Conservation (phyloP, 1,284 basidiomycete species). For the Boletus chippewaensis region DNA sequence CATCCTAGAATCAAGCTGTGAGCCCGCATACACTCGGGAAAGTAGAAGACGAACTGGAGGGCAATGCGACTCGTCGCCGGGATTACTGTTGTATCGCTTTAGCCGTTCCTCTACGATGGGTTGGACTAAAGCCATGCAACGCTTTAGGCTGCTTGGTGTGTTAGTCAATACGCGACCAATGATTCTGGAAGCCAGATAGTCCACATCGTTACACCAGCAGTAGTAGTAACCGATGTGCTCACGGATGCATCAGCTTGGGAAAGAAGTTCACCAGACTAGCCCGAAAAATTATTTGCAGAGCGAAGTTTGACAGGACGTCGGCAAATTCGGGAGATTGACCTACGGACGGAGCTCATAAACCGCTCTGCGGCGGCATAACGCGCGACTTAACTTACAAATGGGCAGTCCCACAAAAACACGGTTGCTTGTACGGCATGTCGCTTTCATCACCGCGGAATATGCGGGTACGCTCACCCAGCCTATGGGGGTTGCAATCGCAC, state of each 20-base stretch:
- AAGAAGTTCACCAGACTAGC: conserved; percentile 31
- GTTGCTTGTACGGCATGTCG: conserved; percentile 37
- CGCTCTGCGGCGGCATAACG: conserved; percentile 6
- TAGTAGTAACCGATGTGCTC: conserved; percentile 14
- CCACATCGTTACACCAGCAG: conserved; percentile 12
- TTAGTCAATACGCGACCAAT: conserved; percentile 32
- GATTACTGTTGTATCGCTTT: conserved; percentile 15
- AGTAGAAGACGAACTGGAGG: conserved; percentile 25
- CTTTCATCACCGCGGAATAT: conserved; percentile 27
- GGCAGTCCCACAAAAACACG: conserved; percentile 42
- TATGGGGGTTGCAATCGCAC: conserved; percentile 11
- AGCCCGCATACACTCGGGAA: conserved; percentile 8
- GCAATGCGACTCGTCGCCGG: conserved; percentile 8
- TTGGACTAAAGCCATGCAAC: conserved; percentile 28
- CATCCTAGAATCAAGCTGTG: conserved; percentile 30
- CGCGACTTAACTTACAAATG: conserved; percentile 35
- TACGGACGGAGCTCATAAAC: conserved; percentile 18
- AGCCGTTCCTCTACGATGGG: conserved; percentile 32
- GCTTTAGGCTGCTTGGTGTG: conserved; percentile 29
- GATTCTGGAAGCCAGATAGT: conserved; percentile 22
- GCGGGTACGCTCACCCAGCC: conserved; percentile 31
- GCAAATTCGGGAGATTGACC: conserved; percentile 29
- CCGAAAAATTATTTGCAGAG: conserved; percentile 31
- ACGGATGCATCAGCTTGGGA: conserved; percentile 32
- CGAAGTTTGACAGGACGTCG: conserved; percentile 31